Evolutionary conservation across 2,329 filamentous ascomycete species (phyloP), one percentile per base, ranked within the genome.

Genomic region (Boeremia lycopersici): DNA sequence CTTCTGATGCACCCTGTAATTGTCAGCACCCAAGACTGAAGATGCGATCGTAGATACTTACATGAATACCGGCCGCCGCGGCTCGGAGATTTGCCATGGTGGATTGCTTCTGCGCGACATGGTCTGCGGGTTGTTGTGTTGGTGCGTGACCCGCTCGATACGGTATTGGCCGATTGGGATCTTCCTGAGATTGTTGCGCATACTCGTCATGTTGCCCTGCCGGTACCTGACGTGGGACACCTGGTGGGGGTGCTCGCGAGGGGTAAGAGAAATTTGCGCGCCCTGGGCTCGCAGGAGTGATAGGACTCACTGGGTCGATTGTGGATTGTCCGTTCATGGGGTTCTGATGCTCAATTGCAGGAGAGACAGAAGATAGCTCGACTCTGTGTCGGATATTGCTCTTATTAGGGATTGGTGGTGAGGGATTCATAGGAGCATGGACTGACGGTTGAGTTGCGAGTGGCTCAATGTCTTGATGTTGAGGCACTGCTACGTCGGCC

Each of bases 181-280:
- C 62, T 13, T 64, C 60, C 9, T 46, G 54, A 23, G 47, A 44
- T 28, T 52, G 42, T 39, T 50, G 49, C n/a, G 15, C 28, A 34
- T 33, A 33, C 23, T 53, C 39, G 2, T 51, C 51, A 12, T 67
- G 50, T 11, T 41, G 44, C 3, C 47, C 47, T 17, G 36, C 35
- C 15, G 65, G 63, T 9, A 72, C 51, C 13, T 72, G 68, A 23
- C 68, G 64, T 11, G 72, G 69, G 6, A 70, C 64, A 12, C 72
- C 71, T 40, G 64, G 59, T 13, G 72, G 72, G 6, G 70, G 70
- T 42, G 65, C 59, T 52, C 72, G 55, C 10, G 67, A 64, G 17
- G 72, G 71, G 39, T 74, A 74, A 0, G 72, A 74, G 52, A 74
- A 74, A 51, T 74, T 73, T 6, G 66, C 67, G 17, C 65, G 60